Conservation (phyloP, 2,329 filamentous ascomycete genomes). For the Sphaerulina musiva region DNA sequence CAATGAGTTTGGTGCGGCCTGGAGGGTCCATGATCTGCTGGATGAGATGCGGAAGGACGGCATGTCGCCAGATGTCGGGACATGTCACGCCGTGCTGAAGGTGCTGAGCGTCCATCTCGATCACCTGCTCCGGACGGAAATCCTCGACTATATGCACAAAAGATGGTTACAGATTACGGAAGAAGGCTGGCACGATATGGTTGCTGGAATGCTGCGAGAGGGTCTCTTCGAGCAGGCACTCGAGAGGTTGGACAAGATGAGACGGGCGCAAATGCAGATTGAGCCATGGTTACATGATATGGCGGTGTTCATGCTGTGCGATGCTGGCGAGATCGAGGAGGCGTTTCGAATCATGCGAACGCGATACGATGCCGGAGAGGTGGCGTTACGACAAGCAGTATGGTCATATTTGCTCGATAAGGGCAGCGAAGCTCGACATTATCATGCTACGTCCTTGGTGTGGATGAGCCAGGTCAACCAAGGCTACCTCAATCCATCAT, state of each 20-base stretch:
- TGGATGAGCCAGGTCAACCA: conserved; percentile 63
- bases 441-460: conserved; percentile 58
- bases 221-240: conserved; percentile 76
- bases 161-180: conserved; percentile 62
- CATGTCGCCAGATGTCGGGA: conserved; percentile 57
- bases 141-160: conserved; percentile 67
- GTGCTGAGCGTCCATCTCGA: conserved; percentile 80
- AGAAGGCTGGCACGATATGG: conserved; percentile 59
- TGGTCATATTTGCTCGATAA: conserved; percentile 69
- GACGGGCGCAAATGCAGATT: conserved; percentile 49
- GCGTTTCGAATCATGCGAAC: conserved; percentile 61
- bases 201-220: conserved; percentile 71
- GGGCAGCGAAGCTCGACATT: conserved; percentile 56
- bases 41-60: conserved; percentile 61
- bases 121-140: conserved; percentile 64
- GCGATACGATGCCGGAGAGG: conserved; percentile 42
- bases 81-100: conserved; percentile 67
- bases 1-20: conserved; percentile 57
- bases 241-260: conserved; percentile 60
- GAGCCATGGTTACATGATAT: conserved; percentile 72
- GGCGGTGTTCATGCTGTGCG: conserved; percentile 65
- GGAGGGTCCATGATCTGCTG: conserved; percentile 57
- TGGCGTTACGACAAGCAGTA: conserved; percentile 48
- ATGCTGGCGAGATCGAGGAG: conserved; percentile 69
- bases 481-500: conserved; percentile 55